Conservation (phyloP, 495 filamentous ascomycete genomes). For the Trichoderma gamsii region DNA sequence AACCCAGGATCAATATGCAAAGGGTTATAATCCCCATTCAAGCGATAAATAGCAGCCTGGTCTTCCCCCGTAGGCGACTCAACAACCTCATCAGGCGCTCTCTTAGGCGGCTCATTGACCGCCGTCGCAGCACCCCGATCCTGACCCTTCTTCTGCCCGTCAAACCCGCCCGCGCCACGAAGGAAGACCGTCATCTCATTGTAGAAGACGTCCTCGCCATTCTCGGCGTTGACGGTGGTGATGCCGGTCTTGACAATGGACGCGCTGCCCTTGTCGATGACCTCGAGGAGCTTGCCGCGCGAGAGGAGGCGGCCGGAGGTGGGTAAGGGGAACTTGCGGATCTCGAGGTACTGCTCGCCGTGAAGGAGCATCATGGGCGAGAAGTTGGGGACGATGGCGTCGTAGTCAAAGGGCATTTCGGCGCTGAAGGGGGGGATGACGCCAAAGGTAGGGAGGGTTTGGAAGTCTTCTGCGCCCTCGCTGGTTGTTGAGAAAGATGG, state of each 20-base stretch:
- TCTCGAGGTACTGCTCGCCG: slow-evolving; percentile 97
- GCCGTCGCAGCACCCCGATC: slow-evolving; percentile 74
- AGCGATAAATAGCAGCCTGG: slow-evolving; percentile 90
- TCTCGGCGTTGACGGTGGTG: slow-evolving; percentile 73
- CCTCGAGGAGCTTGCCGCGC: slow-evolving; percentile 83
- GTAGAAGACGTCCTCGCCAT: slow-evolving; percentile 89
- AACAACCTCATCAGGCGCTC: slow-evolving; percentile 70
- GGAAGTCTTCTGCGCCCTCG: slow-evolving; percentile 86
- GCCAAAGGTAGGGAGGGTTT: slow-evolving; percentile 87
- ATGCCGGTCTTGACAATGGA: slow-evolving; percentile 75
- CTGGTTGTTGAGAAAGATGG: slow-evolving; percentile 24
- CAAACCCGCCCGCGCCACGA: slow-evolving; percentile 87
- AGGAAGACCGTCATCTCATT: slow-evolving; percentile 92
- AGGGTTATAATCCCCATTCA: slow-evolving; percentile 85
- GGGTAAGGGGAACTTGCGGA: slow-evolving; percentile 90
- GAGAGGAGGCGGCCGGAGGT: slow-evolving; percentile 75
- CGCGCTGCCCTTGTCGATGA: slow-evolving; percentile 90
- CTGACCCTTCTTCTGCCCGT: slow-evolving; percentile 70
- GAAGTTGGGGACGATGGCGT: slow-evolving; percentile 88
- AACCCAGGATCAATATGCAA: slow-evolving; percentile 94
- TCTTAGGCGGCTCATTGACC: slow-evolving; percentile 69
- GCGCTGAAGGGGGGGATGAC: slow-evolving; percentile 91
- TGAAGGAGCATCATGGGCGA: slow-evolving; percentile 98
- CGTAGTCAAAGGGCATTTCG: slow-evolving; percentile 68
- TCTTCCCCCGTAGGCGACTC: slow-evolving; percentile 90